Evolutionary conservation across 805 yeast genomes (phyloP).

Genomic region (Schwanniomyces polymorphus): DNA sequence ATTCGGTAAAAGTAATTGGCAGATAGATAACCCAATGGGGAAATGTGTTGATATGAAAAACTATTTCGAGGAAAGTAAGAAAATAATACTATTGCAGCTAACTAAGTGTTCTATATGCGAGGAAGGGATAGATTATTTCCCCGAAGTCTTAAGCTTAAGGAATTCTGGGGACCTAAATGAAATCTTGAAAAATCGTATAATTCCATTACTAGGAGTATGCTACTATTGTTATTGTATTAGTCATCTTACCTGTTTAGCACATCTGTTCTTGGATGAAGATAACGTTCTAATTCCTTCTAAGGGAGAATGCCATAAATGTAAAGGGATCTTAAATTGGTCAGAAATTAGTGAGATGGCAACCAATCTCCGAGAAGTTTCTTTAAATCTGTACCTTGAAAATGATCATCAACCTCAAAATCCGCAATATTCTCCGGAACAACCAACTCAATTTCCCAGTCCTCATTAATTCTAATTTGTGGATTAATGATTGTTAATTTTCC

Average conservation of each 20-base stretch:
- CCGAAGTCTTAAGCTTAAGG: constrained; percentile 12
- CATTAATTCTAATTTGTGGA: constrained; percentile 48
- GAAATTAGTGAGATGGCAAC: constrained; percentile 19
- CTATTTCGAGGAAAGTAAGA: constrained; percentile 8
- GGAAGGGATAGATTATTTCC: constrained; percentile 30
- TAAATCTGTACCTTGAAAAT: constrained; percentile 9
- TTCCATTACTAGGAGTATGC: constrained; percentile 38
- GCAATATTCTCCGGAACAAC: not conserved
- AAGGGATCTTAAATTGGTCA: constrained; percentile 14
- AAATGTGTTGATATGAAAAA: constrained; percentile 22
- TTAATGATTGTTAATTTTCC: constrained; percentile 39
- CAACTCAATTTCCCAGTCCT: constrained; percentile 47
- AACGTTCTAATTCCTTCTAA: constrained; percentile 11
- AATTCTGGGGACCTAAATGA: constrained; percentile 2
- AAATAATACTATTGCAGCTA: constrained; percentile 13
- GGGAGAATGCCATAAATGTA: constrained; percentile 17
- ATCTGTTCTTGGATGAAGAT: constrained; percentile 2
- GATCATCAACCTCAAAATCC: not conserved
- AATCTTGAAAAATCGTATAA: constrained; percentile 1
- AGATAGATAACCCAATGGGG: constrained; percentile 6
- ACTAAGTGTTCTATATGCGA: constrained; percentile 32
- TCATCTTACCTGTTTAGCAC: constrained; percentile 44
- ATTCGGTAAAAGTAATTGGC: not conserved
- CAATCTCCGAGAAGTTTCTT: constrained; percentile 15
- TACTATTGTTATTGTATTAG: constrained; percentile 29